Percentiles rank a stretch among this genome's conserved stretches.
phyloP scores from a whole-genome alignment of 2,329 filamentous ascomycete species.

The Curvularia spicifera region DNA sequence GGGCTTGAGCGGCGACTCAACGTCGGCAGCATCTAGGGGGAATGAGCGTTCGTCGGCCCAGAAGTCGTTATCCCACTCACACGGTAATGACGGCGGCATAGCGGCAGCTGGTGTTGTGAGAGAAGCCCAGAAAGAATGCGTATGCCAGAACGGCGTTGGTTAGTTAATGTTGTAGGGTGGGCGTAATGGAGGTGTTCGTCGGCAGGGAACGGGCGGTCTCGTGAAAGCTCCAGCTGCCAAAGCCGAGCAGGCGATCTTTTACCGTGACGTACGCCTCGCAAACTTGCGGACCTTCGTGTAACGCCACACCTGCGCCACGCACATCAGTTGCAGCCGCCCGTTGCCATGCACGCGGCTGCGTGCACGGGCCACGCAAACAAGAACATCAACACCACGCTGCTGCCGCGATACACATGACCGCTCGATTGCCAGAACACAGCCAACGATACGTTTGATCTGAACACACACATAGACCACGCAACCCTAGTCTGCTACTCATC shows the following conservation, averaged over 20 bases:
- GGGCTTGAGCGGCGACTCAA: conserved; percentile 91
- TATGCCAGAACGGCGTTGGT: not conserved
- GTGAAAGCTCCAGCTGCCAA: conserved; percentile 28
- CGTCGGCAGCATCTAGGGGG: conserved; percentile 86
- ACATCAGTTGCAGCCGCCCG: conserved; percentile 17
- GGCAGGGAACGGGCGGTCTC: conserved; percentile 16
- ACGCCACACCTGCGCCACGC: conserved; percentile 3
- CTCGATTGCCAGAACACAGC: not conserved
- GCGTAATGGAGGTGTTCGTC: conserved; percentile 5
- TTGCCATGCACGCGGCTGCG: conserved; percentile 37
- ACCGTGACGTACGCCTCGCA: conserved; percentile 44
- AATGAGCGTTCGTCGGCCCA: conserved; percentile 32
- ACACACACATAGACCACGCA: conserved; percentile 3
- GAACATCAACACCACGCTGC: conserved; percentile 38
- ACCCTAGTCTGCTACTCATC: conserved; percentile 22
- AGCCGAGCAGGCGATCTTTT: conserved; percentile 21
- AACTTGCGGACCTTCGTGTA: conserved; percentile 5
- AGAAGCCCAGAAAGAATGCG: conserved; percentile 1
- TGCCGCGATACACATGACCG: conserved; percentile 23
- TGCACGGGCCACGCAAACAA: conserved; percentile 41
- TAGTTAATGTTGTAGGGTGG: conserved; percentile 1
- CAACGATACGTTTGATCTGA: not conserved
- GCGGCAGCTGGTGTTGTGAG: conserved; percentile 10
- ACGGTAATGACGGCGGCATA: conserved; percentile 49
- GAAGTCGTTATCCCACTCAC: conserved; percentile 31